Evolutionary conservation across 2,329 filamentous ascomycete genomes (phyloP), one percentile per base, ranked within the genome.

Genomic region (Diaporthe aspalathi): DNA sequence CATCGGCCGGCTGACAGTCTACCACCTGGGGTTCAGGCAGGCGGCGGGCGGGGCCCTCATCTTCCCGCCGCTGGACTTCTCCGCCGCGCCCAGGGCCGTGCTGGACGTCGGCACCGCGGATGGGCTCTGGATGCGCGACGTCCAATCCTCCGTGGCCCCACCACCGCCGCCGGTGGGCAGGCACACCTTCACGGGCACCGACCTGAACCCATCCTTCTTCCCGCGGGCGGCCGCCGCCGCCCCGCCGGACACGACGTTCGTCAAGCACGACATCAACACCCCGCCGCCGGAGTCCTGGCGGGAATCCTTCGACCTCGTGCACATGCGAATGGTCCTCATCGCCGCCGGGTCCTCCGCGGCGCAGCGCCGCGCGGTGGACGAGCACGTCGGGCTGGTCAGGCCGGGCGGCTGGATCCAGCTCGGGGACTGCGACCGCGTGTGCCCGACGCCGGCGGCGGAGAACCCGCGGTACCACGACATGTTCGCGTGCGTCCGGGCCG

Each of bases 391-490:
- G 32, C 50, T 67, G 22, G 47, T 67, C 29, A 67, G 16, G 27
- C 63, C 63, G 1, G 63, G 63, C 2, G 63, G 63, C 63, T 67
- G 63, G 63, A 32, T 67, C n/a, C 63, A 67, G 63, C 32, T 67
- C 38, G 63, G 63, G 17, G 63, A 67, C n/a, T 67, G 63, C 43
- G 63, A 67, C n/a, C 47, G 63, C 14, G 9, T 67, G 16, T 67
- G 47, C 4, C 63, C 63, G 47, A 67, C 63, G 16, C 63, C 63
- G 6, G n/a, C n/a, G 50, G 63, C 12, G 12, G 63, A 67, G 24
- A 67, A 67, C 63, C 63, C 63, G 38, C 63, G 50, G 47, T 67
- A 67, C 47, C 45, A 67, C 50, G 50, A 67, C 63, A 67, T 67
- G 63, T 67, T 67, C 29, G 29, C 63, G 11, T 67, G 63, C 24